phyloP scores from a whole-genome alignment of 139 green algal species.

The Chlamydomonas schloesseri region DNA sequence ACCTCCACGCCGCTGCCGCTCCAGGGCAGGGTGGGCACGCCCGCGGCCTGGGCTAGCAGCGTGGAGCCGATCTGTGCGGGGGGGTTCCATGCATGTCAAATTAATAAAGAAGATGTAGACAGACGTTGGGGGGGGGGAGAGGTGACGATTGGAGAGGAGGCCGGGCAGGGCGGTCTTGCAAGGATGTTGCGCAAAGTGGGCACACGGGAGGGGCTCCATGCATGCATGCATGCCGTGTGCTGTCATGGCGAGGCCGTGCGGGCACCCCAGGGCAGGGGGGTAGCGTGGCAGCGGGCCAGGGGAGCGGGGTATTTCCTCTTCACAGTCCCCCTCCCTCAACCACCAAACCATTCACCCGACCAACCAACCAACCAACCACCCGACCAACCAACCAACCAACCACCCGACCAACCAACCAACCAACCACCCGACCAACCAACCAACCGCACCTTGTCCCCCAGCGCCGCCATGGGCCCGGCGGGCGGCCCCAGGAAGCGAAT shows the following conservation, averaged over 20 bases:
- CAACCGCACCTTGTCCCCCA: slow-evolving; percentile 95
- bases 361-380: background rate
- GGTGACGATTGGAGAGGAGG: background rate
- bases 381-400: background rate
- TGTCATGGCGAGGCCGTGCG: too few relatives aligned
- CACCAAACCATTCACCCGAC: too few relatives aligned
- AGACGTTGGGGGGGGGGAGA: background rate
- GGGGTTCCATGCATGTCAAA: too few relatives aligned
- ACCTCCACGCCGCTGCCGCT: slow-evolving; percentile 84
- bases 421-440: background rate
- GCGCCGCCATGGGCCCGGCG: slow-evolving; percentile 88
- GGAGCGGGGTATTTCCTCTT: too few relatives aligned
- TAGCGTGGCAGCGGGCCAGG: too few relatives aligned
- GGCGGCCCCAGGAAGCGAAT: slow-evolving; percentile 95
- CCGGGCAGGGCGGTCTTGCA: too few relatives aligned
- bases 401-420: background rate
- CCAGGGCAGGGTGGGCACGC: slow-evolving; percentile 94
- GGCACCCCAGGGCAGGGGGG: too few relatives aligned
- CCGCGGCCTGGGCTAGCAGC: slow-evolving; percentile 95
- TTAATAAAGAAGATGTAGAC: too few relatives aligned
- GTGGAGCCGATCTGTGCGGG: slow-evolving; percentile 85
- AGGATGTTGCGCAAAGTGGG: too few relatives aligned
- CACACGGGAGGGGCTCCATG: too few relatives aligned
- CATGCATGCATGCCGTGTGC: too few relatives aligned
- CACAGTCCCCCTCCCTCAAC: too few relatives aligned